Conservation (phyloP, 805 yeast species). For the Yarrowia hollandica region DNA sequence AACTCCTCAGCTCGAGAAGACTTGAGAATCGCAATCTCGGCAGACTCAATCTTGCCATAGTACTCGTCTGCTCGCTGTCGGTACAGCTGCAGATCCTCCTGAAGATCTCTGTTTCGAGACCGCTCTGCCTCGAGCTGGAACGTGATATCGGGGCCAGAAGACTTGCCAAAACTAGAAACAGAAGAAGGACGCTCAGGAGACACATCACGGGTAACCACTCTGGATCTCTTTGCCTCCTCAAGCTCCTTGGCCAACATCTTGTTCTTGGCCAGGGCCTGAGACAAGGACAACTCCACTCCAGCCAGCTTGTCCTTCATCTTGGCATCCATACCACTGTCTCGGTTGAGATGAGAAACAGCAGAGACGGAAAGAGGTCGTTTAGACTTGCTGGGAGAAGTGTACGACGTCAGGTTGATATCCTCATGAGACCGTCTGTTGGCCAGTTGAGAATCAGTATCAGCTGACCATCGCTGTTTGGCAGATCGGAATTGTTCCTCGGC, state of each 20-base stretch:
- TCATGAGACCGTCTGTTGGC: constrained; percentile 9
- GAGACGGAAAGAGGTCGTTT: constrained; percentile 16
- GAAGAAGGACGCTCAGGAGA: constrained; percentile 10
- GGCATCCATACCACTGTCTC: constrained; percentile 10
- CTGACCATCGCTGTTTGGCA: constrained; percentile 37
- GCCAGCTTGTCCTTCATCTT: constrained; percentile 18
- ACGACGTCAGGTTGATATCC: constrained; percentile 5
- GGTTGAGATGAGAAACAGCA: constrained; percentile 16
- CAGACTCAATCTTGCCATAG: constrained; percentile 68
- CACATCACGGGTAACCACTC: not conserved
- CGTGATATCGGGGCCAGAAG: constrained; percentile 49
- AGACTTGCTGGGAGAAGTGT: constrained; percentile 8
- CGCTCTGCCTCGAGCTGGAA: constrained; percentile 58
- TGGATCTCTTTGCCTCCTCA: not conserved
- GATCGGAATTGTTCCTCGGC: constrained; percentile 36
- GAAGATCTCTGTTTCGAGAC: constrained; percentile 57
- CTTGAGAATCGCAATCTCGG: constrained; percentile 68
- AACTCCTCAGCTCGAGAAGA: constrained; percentile 62
- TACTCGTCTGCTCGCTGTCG: constrained; percentile 74
- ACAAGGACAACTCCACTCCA: not conserved
- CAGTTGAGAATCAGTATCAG: constrained; percentile 28
- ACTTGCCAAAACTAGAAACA: not conserved
- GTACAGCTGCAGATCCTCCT: constrained; percentile 58
- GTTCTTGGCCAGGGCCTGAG: constrained; percentile 14
- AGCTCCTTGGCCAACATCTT: constrained; percentile 16